Evolutionary conservation across 1,284 basidiomycete species (phyloP), one percentile per base, ranked within the genome.

Genomic region (Ceratobasidium sp.): DNA sequence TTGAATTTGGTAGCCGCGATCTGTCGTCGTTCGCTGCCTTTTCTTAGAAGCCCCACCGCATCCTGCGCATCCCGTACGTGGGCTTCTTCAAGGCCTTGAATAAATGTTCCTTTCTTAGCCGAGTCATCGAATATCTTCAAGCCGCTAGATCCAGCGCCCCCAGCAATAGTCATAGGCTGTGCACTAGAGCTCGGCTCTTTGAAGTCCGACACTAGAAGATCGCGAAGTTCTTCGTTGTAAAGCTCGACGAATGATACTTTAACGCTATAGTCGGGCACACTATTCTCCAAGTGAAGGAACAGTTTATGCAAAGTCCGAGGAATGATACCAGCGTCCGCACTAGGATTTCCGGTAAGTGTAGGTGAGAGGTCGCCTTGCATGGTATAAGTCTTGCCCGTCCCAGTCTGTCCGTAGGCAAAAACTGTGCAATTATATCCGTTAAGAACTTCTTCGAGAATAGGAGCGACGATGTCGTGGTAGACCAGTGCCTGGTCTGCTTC

Each of bases 161-260:
- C 80, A 6, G 88, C 90, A 84, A 91, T 88, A 33, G 91, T 91
- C 92, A 94, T 93, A 0, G 92, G 92, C 80, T 94, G 92, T 13
- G 86, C 87, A 23, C 80, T 65, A 65, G 89, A 90, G 10, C 85
- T 84, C 28, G 93, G 90, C 40, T 91, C 87, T 48, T 91, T 84
- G 80, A 94, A 86, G 28, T 97, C 93, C 80, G 87, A 87, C 1
- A 94, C 90, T 46, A 98, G 91, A 44, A 99, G 89, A 83, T 99
- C 97, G 42, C 97, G 93, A n/a, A 99, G 90, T 84, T 99, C 97
- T 86, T 99, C 98, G 83, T 99, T 99, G 86, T 99, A 99, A n/a
- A 99, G 89, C 84, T 99, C 98, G 76, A 99, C 90, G 84, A 93
- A 99, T 0, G 96, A 97, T 76, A 98, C 91, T 82, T 96, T 96